Conservation (phyloP, 2,329 filamentous ascomycete species). For the Aspergillus piperis region DNA sequence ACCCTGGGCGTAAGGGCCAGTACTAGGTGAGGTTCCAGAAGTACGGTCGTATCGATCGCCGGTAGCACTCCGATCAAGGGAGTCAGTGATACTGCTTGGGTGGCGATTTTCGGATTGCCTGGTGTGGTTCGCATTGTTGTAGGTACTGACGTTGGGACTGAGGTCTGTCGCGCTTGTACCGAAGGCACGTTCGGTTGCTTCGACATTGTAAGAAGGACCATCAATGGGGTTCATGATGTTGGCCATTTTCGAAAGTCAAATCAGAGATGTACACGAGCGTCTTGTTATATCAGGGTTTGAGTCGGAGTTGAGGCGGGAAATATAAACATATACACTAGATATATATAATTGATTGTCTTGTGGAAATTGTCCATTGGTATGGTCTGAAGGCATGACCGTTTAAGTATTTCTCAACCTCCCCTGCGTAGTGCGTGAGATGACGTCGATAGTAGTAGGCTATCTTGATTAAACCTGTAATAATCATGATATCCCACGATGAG, state of each 20-base stretch:
- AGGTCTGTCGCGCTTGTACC: neutral
- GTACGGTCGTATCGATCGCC: neutral
- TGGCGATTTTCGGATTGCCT: neutral
- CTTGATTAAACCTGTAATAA: too few relatives aligned
- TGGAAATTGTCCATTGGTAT: too few relatives aligned
- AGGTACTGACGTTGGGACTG: neutral
- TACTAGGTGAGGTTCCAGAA: neutral
- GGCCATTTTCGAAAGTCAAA: neutral
- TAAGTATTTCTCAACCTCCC: too few relatives aligned
- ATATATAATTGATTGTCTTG: too few relatives aligned
- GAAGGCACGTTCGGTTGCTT: neutral
- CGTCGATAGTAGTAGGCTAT: too few relatives aligned
- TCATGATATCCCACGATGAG: too few relatives aligned
- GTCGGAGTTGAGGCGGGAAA: neutral
- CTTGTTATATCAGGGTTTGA: neutral
- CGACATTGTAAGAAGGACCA: conserved; percentile 2
- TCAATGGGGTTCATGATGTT: conserved; percentile 6
- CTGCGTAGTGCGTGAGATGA: too few relatives aligned
- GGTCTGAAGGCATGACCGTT: too few relatives aligned
- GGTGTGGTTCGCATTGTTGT: neutral
- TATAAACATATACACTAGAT: too few relatives aligned
- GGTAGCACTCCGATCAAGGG: neutral
- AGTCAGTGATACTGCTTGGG: neutral
- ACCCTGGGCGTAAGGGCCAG: neutral
- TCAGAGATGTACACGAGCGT: neutral